Evolutionary conservation across 768 basidiomycete species (phyloP), one percentile per base, ranked within the genome.

Genomic region (Melanogaster broomeanus): DNA sequence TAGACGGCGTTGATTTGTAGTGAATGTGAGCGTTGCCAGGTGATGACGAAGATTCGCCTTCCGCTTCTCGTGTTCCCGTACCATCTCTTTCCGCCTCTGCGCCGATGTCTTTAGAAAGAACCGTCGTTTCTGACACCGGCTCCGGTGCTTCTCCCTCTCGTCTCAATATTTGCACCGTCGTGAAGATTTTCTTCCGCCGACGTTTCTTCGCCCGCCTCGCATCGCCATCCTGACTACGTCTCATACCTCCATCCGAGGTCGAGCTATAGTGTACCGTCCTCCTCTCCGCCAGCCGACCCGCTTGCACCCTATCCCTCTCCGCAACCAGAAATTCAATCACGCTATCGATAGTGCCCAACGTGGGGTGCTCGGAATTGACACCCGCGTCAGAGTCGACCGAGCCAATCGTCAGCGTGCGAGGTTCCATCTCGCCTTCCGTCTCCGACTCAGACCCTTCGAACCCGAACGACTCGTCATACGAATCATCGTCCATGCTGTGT

Each of bases 301-400:
- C 84, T 39, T 74, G 77, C 56, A 81, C 75, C 54, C 77, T 75
- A 31, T 80, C 82, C 48, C 87, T 76, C 64, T 91, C 89, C 10
- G 81, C 82, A 38, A 84, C 86, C 44, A 90, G 76, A 53, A 90
- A 92, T n/a, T 79, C 80, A 13, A 92, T 74, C 0, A 86, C 87
- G 52, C 83, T 82, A 51, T 87, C 87, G 15, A 92, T 77, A 46
- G 81, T 79, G 0, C 90, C 90, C 13, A 92, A 69, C 3, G 86
- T 88, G 0, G 90, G 88, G 41, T 80, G 75, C 24, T 72, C 73
- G 15, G 63, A 45, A 19, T 75, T 74, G 3, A 59, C 53, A 24
- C 59, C 65, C 22, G 31, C 62, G 34, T 63, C 65, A 0, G 59
- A 63, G 12, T 40, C 58, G 35, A 64, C 11, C 4, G 62, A 60